A percentile compares a stretch with the other conserved stretches of the same genome.
phyloP scores from a whole-genome alignment of 192 early-diverging fungal genomes.

The Backusella luteola region DNA sequence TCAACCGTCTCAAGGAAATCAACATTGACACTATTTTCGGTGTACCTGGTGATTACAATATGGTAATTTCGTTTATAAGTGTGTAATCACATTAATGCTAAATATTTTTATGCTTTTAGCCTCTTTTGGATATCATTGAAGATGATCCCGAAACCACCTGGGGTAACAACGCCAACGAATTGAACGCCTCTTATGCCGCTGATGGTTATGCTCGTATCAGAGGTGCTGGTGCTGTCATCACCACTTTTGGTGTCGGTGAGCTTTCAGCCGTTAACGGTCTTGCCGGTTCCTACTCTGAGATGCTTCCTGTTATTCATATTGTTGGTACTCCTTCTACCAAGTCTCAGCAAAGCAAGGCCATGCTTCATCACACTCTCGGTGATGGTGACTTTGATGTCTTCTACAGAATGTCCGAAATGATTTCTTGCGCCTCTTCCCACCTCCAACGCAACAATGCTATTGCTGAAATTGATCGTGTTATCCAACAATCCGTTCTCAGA shows the following conservation, averaged over 20 bases:
- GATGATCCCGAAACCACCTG: constrained; percentile 39
- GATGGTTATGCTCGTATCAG: constrained; percentile 47
- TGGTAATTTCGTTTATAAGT: constrained; percentile 20
- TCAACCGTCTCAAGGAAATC: constrained; percentile 42
- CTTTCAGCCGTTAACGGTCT: constrained; percentile 42
- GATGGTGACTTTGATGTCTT: constrained; percentile 50
- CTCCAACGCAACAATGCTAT: constrained; percentile 33
- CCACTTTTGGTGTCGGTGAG: constrained; percentile 52
- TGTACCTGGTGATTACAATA: constrained; percentile 49
- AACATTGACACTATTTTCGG: constrained; percentile 43
- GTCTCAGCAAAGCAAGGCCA: constrained; percentile 40
- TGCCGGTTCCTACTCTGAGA: constrained; percentile 47
- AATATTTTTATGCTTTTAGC: background rate
- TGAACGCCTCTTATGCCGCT: constrained; percentile 45
- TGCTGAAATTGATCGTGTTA: constrained; percentile 42
- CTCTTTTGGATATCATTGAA: constrained; percentile 25
- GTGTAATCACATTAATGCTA: background rate
- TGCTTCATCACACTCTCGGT: constrained; percentile 51
- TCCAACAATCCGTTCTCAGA: background rate
- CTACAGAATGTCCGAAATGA: constrained; percentile 34
- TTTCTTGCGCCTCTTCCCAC: constrained; percentile 40
- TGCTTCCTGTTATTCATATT: constrained; percentile 52
- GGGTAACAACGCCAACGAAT: constrained; percentile 43
- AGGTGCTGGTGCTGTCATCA: constrained; percentile 39
- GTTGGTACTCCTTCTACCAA: constrained; percentile 48